Percentiles rank a stretch among this genome's conserved stretches.
Evolutionary conservation across 176 grass and related monocot species (phyloP).

Genomic region (Carex parvula): DNA sequence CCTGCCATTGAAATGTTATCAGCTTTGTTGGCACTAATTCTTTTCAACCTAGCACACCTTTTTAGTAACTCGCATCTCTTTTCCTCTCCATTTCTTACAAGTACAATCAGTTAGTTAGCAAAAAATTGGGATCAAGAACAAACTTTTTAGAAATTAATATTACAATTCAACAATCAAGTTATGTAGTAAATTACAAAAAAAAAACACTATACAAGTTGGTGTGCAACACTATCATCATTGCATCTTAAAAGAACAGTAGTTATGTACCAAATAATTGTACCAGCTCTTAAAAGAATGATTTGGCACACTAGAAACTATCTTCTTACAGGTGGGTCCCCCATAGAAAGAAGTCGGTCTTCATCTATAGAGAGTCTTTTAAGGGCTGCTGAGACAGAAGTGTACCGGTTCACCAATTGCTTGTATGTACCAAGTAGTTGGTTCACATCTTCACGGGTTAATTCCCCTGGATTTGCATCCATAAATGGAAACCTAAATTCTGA

Average conservation of each 20-base stretch:
- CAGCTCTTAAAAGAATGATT: background rate
- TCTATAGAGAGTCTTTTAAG: constrained; percentile 54
- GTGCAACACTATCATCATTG: background rate
- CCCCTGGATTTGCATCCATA: constrained; percentile 56
- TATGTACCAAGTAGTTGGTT: constrained; percentile 63
- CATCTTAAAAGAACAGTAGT: background rate
- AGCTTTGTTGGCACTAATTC: background rate
- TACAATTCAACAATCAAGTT: background rate
- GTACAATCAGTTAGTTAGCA: background rate
- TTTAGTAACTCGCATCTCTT: background rate
- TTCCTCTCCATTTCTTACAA: background rate
- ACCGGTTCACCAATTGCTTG: constrained; percentile 58
- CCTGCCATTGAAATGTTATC: background rate
- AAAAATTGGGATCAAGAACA: background rate
- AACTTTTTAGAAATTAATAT: background rate
- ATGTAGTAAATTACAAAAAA: background rate
- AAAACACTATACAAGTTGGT: constrained; percentile 3
- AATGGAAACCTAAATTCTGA: constrained; percentile 58
- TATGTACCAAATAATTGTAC: background rate
- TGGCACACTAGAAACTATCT: background rate
- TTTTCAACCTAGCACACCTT: background rate
- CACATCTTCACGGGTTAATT: constrained; percentile 46
- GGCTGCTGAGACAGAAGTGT: constrained; percentile 51
- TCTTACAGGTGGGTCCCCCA: background rate
- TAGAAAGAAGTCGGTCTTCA: constrained; percentile 42